A percentile compares a stretch with the other conserved stretches of the same genome.
phyloP scores from a whole-genome alignment of 2,329 filamentous ascomycete species.

The Colletotrichum ledebouriae region DNA sequence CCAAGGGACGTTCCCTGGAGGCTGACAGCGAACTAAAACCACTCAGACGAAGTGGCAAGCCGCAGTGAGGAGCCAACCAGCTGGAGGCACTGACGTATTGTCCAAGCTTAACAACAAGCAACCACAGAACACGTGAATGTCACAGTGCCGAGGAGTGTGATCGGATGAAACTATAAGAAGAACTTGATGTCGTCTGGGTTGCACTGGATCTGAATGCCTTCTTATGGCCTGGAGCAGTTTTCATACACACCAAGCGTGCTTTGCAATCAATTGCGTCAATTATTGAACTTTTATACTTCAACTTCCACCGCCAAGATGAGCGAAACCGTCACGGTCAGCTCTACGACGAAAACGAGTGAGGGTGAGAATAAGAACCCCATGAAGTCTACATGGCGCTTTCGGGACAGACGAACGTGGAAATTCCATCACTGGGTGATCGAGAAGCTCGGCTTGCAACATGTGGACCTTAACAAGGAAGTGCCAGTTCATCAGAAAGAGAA shows the following conservation, averaged over 20 bases:
- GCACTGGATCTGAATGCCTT: rapidly evolving
- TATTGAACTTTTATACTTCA: too few species aligned
- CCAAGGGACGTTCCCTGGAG: background rate
- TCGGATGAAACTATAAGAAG: slow-evolving; percentile 34
- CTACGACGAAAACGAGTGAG: too few species aligned
- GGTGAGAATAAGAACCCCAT: slow-evolving; percentile 52
- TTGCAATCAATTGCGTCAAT: too few species aligned
- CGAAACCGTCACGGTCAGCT: too few species aligned
- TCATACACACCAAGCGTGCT: too few species aligned
- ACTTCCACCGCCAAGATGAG: too few species aligned
- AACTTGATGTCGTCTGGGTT: background rate
- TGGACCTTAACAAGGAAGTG: slow-evolving; percentile 48
- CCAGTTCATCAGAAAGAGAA: slow-evolving; percentile 58
- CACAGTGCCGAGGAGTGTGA: slow-evolving; percentile 22
- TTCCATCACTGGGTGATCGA: slow-evolving; percentile 51
- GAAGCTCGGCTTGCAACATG: slow-evolving; percentile 48
- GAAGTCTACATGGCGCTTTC: slow-evolving; percentile 55
- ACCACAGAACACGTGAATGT: slow-evolving; percentile 28
- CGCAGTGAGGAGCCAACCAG: background rate
- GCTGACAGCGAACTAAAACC: slow-evolving; percentile 6
- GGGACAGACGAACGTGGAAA: slow-evolving; percentile 49
- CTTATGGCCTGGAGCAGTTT: too few species aligned
- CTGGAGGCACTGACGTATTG: slow-evolving; percentile 8
- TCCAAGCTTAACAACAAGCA: slow-evolving; percentile 16
- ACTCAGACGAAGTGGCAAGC: background rate